Evolutionary conservation across 805 yeast genomes (phyloP), one percentile per base, ranked within the genome.

Genomic region (Nakazawaea wyomingensis): DNA sequence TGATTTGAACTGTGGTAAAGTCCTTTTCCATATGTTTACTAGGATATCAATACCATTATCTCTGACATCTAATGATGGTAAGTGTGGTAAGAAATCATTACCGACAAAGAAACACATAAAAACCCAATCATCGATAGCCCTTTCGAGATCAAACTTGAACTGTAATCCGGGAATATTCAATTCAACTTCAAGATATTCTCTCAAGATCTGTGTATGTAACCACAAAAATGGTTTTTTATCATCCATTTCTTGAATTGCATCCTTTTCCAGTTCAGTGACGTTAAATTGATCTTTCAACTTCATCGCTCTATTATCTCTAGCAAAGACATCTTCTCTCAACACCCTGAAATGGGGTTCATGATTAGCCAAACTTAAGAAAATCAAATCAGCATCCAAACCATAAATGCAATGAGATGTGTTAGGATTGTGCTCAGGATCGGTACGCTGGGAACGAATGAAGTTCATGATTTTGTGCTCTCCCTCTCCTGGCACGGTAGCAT

Each of bases 401-500:
- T 93, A 95, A 45, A 93, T 90, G 61, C 95, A 87, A 62, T 93
- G 99, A n/a, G 80, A 73, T 1, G 96, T 90, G 60, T 93, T 91
- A 41, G 98, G 96, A 56, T 87, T 77, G 62, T 91, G 86, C 56
- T 81, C 80, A 0, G 95, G 86, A 53, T 85, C 93, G 32, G 84
- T 76, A 52, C 98, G 73, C 60, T 90, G 98, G 33, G 86, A 77
- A 56, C 99, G 78, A 45, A 93, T 85, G 59, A 90, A 93, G 55
- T 85, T 89, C 99, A 93, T 93, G 54, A 93, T 82, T 62, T 93
- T 93, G 68, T 93, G 99, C 63, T 93, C 99, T 59, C 99, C 99
- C 72, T 93, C 99, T 49, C 99, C 99, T 1, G 99, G 99, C 11
- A 91, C 98, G 0, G 95, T 82, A 24, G 96, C 96, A 60, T 91